Conservation (phyloP, 148 eudicot genomes). For the Gaultheria prostrata region DNA sequence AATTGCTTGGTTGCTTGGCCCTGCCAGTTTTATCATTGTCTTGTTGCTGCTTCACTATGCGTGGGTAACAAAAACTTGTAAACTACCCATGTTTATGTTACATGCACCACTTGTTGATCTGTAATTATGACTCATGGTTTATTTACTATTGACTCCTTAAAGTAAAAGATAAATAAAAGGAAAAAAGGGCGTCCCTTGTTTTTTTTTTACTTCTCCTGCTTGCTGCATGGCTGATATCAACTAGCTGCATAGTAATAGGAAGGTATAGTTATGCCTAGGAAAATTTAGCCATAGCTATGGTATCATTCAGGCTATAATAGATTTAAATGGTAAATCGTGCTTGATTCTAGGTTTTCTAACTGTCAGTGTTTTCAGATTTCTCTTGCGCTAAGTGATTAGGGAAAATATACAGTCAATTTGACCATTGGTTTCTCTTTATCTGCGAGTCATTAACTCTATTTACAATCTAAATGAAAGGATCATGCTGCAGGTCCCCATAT, state of each 20-base stretch:
- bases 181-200: background rate
- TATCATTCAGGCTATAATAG: background rate
- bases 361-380: background rate
- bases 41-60: background rate
- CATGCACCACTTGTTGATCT: background rate
- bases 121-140: background rate
- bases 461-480: background rate
- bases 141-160: background rate
- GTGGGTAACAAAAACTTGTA: background rate
- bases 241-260: background rate
- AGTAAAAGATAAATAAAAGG: background rate
- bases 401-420: background rate
- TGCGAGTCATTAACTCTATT: constrained; percentile 1
- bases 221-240: background rate
- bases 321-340: background rate
- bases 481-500: constrained; percentile 63
- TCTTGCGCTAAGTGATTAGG: background rate
- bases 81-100: background rate
- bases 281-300: background rate
- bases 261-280: background rate
- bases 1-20: background rate
- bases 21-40: background rate
- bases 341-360: background rate
- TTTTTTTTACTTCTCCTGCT: background rate
- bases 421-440: background rate